Percentiles rank a stretch among this genome's conserved stretches.
Conservation (phyloP, 1,284 basidiomycete species). For the Trichosporon sp. region DNA sequence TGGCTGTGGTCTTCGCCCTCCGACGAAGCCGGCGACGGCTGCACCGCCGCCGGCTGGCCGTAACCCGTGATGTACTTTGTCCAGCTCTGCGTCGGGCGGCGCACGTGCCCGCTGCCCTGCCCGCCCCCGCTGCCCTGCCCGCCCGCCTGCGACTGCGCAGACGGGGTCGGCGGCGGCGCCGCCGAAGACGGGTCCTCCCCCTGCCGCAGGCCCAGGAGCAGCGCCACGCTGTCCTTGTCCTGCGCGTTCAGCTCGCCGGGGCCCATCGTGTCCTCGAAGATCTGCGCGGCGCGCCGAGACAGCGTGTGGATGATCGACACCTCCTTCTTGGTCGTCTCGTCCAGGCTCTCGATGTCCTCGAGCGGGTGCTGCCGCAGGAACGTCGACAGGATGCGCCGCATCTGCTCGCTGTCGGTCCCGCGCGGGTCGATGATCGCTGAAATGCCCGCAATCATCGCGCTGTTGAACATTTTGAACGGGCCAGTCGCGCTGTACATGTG, state of each 20-base stretch:
- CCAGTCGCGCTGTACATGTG: conserved; percentile 31
- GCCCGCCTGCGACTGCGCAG: too few species aligned
- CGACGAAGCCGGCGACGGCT: conserved; percentile 18
- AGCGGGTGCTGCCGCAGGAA: conserved; percentile 48
- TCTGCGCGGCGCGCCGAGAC: conserved; percentile 43
- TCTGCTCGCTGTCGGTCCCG: conserved; percentile 43
- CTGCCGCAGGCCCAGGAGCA: conserved; percentile 44
- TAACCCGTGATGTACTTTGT: conserved; percentile 10
- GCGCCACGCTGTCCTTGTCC: conserved; percentile 43
- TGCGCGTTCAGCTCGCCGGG: conserved; percentile 40
- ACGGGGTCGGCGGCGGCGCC: neutral
- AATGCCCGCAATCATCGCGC: conserved; percentile 50
- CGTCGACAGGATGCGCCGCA: conserved; percentile 46
- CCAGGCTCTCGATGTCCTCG: conserved; percentile 36
- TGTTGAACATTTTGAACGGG: conserved; percentile 49
- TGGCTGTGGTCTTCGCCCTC: conserved; percentile 46
- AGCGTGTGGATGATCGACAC: conserved; percentile 49
- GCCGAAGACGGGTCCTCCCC: conserved; percentile 20
- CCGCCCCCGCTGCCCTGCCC: neutral
- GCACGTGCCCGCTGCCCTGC: neutral
- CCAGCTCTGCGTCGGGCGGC: conserved; percentile 11
- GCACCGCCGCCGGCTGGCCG: conserved; percentile 8
- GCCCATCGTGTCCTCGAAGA: conserved; percentile 43
- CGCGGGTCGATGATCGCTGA: conserved; percentile 49
- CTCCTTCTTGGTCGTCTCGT: conserved; percentile 49